phyloP scores from a whole-genome alignment of 768 basidiomycete species.

The button mushroom (Agaricus bisporus) region DNA sequence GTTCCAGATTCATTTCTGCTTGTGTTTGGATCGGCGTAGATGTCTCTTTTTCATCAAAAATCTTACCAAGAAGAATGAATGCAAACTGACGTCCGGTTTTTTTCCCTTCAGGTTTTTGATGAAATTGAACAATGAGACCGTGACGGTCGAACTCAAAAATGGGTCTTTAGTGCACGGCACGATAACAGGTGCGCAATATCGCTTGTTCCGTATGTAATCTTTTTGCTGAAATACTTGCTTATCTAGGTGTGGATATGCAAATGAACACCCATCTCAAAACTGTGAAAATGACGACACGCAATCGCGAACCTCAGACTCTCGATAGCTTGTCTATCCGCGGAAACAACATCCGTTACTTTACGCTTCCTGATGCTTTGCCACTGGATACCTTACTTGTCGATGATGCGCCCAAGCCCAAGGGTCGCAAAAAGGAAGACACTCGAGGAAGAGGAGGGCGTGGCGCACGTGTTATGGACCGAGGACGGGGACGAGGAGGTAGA shows the following conservation, averaged over 20 bases:
- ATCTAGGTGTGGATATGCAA: constrained; percentile 91
- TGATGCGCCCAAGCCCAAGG: constrained; percentile 95
- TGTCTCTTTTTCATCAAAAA: not conserved
- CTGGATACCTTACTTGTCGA: constrained; percentile 96
- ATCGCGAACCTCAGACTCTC: constrained; percentile 80
- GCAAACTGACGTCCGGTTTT: constrained; percentile 5
- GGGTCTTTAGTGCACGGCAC: constrained; percentile 94
- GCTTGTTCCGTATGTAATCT: not conserved
- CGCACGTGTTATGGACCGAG: constrained; percentile 42
- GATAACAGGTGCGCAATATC: constrained; percentile 71
- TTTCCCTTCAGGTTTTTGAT: constrained; percentile 78
- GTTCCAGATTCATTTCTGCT: not conserved
- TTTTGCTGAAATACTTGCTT: not conserved
- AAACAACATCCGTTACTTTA: constrained; percentile 94
- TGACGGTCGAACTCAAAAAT: constrained; percentile 97
- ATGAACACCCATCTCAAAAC: constrained; percentile 99
- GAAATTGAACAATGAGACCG: constrained; percentile 99
- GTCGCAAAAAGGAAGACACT: constrained; percentile 79
- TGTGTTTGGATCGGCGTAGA: constrained; percentile 1
- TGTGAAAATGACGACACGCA: constrained; percentile 92
- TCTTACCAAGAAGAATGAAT: not conserved
- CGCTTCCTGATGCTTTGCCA: constrained; percentile 95
- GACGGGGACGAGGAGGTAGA: constrained; percentile 36
- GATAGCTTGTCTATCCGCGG: constrained; percentile 93
- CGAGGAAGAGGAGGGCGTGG: constrained; percentile 64